Percentiles rank a stretch among this genome's conserved stretches.
Conservation (phyloP, 495 filamentous ascomycete genomes). For the Xylaria nigripes region DNA sequence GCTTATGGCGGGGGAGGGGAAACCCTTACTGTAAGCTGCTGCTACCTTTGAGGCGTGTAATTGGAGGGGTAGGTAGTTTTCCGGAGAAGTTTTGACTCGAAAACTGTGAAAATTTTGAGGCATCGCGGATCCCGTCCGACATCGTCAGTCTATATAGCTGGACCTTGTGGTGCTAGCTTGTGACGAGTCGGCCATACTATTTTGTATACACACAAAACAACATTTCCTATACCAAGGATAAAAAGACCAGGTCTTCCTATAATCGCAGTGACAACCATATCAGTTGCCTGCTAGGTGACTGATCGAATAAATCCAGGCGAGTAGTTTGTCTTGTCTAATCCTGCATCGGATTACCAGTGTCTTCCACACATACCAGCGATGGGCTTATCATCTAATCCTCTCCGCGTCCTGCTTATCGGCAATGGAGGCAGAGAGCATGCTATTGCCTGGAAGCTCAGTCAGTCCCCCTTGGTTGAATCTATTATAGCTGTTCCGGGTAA, state of each 20-base stretch:
- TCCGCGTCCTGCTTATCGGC: conserved; percentile 74
- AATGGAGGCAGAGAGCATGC: conserved; percentile 93
- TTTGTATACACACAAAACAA: not conserved
- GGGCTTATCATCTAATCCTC: conserved; percentile 22
- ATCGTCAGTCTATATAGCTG: conserved; percentile 3
- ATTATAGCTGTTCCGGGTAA: conserved; percentile 74
- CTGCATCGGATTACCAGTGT: not conserved
- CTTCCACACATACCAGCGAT: conserved; percentile 9
- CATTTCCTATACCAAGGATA: not conserved
- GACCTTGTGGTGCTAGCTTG: not conserved
- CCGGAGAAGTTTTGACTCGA: conserved; percentile 5
- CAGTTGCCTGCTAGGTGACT: not conserved
- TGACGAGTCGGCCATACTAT: not conserved
- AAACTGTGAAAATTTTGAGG: conserved; percentile 15
- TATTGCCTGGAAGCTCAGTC: conserved; percentile 85
- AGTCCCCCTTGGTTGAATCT: conserved; percentile 59
- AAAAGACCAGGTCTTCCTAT: not conserved
- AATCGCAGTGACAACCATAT: not conserved
- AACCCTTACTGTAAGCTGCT: not conserved
- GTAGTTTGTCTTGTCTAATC: not conserved
- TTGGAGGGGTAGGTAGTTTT: conserved; percentile 7
- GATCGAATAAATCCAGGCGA: not conserved
- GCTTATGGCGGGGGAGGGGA: conserved; percentile 11
- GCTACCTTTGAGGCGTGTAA: not conserved
- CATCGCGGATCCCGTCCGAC: conserved; percentile 6